Evolutionary conservation across 768 basidiomycete genomes (phyloP), one percentile per base, ranked within the genome.

Genomic region (Mycena haematopus): DNA sequence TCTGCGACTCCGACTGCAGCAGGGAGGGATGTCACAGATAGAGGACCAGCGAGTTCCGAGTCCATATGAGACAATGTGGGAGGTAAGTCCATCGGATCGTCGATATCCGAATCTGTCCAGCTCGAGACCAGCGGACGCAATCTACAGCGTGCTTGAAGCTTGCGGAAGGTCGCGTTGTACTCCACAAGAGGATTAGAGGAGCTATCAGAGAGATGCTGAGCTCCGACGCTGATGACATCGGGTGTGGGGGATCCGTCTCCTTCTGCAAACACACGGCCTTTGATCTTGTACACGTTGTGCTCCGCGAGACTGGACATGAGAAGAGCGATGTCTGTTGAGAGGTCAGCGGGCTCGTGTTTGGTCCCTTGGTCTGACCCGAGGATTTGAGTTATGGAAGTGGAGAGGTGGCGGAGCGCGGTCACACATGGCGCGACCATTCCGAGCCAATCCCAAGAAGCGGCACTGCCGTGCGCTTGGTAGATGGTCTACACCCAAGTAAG

Each of bases 361-460:
- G 52, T 54, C 2, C 52, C 59, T 24, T 60, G 59, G 36, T 54
- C 52, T 7, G 59, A 54, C 1, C 52, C 52, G 15, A 60, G 59
- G n/a, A 49, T 25, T 11, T 24, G 22, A 15, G 24, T 2, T n/a
- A 58, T 58, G 0, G 35, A 22, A 10, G 33, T 58, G 1, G 56
- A 58, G 10, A 58, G 56, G 19, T 33, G 47, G 9, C 52, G 67
- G 17, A 68, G 67, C 9, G 52, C 51, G 7, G 21, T 51, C n/a
- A 68, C 45, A 36, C 73, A 74, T 0, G 74, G 75, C 0, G 73
- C 50, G 8, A 76, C 63, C 57, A 66, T 73, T 4, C n/a, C 54
- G 0, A 75, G 69, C 75, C 74, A 76, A 29, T 75, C 71, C 71
- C 72, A 75, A 6, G 75, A 75, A 15, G 72, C 70, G 21, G 64